These are phyloP conservation scores for Azolla pinnata DNA, from an alignment of 75 land plant genomes.

Conservation along the genomic window DNA sequence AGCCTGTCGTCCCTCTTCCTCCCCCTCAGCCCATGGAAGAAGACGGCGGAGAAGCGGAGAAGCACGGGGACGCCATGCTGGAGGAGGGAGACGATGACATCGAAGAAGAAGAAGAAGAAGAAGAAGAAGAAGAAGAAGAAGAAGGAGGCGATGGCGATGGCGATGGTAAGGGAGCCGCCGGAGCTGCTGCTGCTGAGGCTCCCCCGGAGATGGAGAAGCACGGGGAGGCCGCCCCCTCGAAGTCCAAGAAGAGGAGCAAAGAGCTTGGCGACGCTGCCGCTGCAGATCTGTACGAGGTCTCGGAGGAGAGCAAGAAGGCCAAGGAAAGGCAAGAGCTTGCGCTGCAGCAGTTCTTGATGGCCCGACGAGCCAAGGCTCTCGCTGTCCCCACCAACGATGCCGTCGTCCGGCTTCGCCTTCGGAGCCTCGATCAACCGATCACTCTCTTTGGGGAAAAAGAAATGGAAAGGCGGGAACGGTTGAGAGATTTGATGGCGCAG, in stretches of 20 bases:
- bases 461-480: conserved; percentile 94
- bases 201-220: conserved; percentile 25
- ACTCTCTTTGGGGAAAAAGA: conserved; percentile 96
- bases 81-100: no score
- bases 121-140: no score
- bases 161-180: no score
- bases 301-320: conserved; percentile 65
- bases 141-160: no score
- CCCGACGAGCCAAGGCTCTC: conserved; percentile 72
- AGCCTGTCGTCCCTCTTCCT: neutral
- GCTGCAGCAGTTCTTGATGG: conserved; percentile 64
- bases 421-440: conserved; percentile 77
- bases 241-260: conserved; percentile 3
- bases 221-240: no score
- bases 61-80: no score
- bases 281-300: conserved; percentile 54
- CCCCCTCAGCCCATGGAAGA: conserved; percentile 6
- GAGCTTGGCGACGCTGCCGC: conserved; percentile 3
- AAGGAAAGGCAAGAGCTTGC: conserved; percentile 79
- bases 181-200: conserved; percentile 12
- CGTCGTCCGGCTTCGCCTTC: conserved; percentile 74
- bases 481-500: conserved; percentile 69
- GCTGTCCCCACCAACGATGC: conserved; percentile 95
- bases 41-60: no score
- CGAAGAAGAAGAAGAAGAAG: no score